Percentiles rank a stretch among this genome's conserved stretches.
These are phyloP conservation scores for Stachybotrys chartarum DNA, from an alignment of 2,329 filamentous ascomycete genomes.

Conservation along the genomic window DNA sequence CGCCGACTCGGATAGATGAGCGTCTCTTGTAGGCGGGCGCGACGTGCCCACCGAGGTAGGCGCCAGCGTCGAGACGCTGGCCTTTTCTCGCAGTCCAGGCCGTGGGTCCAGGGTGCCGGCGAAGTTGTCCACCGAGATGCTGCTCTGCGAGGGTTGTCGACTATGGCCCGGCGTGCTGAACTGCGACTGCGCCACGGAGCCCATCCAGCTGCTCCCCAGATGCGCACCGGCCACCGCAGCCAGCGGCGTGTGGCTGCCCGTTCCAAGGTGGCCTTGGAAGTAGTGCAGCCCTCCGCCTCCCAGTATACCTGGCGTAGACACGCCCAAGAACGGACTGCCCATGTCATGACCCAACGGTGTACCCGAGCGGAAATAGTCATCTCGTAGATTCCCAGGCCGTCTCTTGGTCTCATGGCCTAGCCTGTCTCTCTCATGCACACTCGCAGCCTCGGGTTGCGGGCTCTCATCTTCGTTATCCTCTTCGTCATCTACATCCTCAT, in stretches of 20 bases:
- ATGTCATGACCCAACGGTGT: conserved; percentile 31
- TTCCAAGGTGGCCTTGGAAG: conserved; percentile 72
- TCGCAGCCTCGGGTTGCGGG: conserved; percentile 8
- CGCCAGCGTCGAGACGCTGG: conserved; percentile 55
- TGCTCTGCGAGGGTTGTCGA: conserved; percentile 38
- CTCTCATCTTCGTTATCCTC: conserved; percentile 27
- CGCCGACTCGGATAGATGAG: conserved; percentile 26
- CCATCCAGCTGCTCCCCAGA: conserved; percentile 28
- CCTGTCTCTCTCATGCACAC: conserved; percentile 8
- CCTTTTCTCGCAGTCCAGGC: conserved; percentile 45
- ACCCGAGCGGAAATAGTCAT: conserved; percentile 24
- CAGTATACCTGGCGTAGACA: conserved; percentile 55
- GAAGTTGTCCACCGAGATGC: conserved; percentile 37
- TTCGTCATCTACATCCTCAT: conserved; percentile 59
- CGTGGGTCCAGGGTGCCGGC: conserved; percentile 26
- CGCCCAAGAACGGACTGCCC: conserved; percentile 50
- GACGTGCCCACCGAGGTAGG: conserved; percentile 47
- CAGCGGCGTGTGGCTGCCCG: conserved; percentile 71
- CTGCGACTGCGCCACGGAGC: conserved; percentile 10
- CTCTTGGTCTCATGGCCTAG: conserved; percentile 12
- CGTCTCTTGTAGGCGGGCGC: conserved; percentile 51
- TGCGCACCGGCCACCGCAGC: conserved; percentile 69
- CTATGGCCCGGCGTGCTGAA: conserved; percentile 25
- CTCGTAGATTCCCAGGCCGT: conserved; percentile 18
- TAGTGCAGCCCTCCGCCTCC: conserved; percentile 75